Evolutionary conservation across 306 rosid species (phyloP), one percentile per base, ranked within the genome.

Genomic region (Citrullus amarus): DNA sequence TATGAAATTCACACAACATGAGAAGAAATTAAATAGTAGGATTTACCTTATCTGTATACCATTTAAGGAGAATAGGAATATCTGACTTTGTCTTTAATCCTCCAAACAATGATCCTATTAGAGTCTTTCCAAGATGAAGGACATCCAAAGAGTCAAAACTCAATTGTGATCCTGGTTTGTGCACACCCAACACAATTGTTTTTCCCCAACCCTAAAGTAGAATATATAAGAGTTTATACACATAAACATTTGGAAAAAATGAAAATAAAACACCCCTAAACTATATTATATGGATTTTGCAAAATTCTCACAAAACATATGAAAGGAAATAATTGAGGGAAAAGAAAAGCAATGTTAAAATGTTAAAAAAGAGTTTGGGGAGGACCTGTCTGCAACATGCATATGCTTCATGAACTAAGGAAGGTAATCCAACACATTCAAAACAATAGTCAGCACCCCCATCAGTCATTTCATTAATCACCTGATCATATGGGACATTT

Each of bases 401-500:
- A 80, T 84, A 91, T 20, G 98, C 98, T 78, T 93, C 96, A 6
- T 88, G 86, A 67, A 93, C 89, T 87, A 91, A 83, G 39, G 96
- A 86, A 73, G 93, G 85, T 79, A 76, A 68, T 56, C 98, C 97
- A 74, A 90, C 97, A 77, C 93, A 91, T 85, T 93, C 97, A 38
- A 89, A 91, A 81, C 98, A 93, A 82, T 84, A 90, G 84, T 91
- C 97, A 18, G 93, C 92, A n/a, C 93, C 98, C 4, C 88, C 96
- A 17, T 56, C 88, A 56, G 92, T 91, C 80, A 89, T 88, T 67
- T 90, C 92, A 20, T 6, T 80, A 75, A 91, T 86, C 70, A 84
- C 59, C 96, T 91, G 88, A 17, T 58, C 59, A 67, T 43, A 25
- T 25, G 28, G 9, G 6, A 80, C 59, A 76, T 36, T 25, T 14